These are phyloP conservation scores for Pulchroboletus neoregius DNA, from an alignment of 1,284 basidiomycete genomes.

Conservation along the genomic window DNA sequence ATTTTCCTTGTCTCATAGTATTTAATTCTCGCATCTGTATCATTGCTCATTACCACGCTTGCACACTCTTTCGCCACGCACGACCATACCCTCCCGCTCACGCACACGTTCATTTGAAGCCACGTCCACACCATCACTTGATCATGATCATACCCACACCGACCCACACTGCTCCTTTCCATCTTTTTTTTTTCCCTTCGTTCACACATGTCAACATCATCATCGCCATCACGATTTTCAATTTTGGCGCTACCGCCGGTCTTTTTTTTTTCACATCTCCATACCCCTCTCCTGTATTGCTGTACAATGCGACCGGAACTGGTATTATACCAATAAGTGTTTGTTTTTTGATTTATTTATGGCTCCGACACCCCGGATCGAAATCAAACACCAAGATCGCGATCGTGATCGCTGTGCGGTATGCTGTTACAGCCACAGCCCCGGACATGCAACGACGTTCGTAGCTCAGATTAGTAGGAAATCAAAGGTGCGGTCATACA, in stretches of 20 bases:
- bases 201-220: not conserved
- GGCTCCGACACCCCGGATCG: no score
- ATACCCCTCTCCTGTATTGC: not conserved
- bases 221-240: not conserved
- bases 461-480: no score
- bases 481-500: no score
- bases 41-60: constrained; percentile 20
- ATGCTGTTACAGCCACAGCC: no score
- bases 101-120: constrained; percentile 13
- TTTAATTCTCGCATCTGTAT: constrained; percentile 30
- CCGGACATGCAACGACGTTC: no score
- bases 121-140: constrained; percentile 3
- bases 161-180: not conserved
- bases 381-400: no score
- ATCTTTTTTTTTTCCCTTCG: no score
- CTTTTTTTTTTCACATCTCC: not conserved
- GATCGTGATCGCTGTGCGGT: no score
- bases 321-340: no score
- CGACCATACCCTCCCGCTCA: constrained; percentile 1
- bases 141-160: constrained; percentile 10
- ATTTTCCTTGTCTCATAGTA: constrained; percentile 24
- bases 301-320: no score
- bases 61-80: constrained; percentile 1
- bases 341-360: no score
- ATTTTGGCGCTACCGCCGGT: constrained; percentile 1